Conservation (phyloP, 345 rosid genomes). For the Euclidium syriacum region DNA sequence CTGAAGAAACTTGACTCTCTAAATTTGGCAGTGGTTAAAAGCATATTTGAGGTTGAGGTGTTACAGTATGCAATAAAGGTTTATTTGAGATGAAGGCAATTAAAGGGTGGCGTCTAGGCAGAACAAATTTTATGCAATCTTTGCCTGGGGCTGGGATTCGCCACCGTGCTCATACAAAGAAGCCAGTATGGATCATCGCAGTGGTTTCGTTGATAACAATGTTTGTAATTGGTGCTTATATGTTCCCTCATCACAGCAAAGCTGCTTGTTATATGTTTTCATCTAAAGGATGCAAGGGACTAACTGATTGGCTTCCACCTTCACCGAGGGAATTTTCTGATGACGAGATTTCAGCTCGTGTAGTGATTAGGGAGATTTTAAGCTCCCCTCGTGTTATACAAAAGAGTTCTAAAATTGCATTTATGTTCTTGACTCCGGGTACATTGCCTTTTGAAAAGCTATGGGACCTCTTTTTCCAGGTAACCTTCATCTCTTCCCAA, state of each 20-base stretch:
- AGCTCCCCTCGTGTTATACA: conserved; percentile 44
- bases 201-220: conserved; percentile 66
- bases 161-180: conserved; percentile 60
- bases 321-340: conserved; percentile 69
- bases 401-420: conserved; percentile 73
- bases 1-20: conserved; percentile 1
- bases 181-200: conserved; percentile 76
- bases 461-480: conserved; percentile 88
- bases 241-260: conserved; percentile 70
- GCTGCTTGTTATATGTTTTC: conserved; percentile 77
- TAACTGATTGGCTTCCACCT: conserved; percentile 95
- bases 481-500: conserved; percentile 22
- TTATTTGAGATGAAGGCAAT: conserved; percentile 28
- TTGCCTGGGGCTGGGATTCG: conserved; percentile 62
- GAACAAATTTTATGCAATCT: conserved; percentile 54
- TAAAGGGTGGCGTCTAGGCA: conserved; percentile 30
- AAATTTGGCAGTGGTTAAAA: background rate
- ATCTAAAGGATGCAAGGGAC: conserved; percentile 71
- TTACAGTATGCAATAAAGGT: conserved; percentile 18
- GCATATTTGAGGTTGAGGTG: conserved; percentile 5
- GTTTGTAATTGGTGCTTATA: conserved; percentile 71
- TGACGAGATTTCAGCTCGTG: conserved; percentile 68
- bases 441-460: conserved; percentile 91
- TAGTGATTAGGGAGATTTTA: conserved; percentile 72
- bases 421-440: conserved; percentile 89